phyloP scores from a whole-genome alignment of 78 protist species.

The Neovahlkampfia damariscottae region DNA sequence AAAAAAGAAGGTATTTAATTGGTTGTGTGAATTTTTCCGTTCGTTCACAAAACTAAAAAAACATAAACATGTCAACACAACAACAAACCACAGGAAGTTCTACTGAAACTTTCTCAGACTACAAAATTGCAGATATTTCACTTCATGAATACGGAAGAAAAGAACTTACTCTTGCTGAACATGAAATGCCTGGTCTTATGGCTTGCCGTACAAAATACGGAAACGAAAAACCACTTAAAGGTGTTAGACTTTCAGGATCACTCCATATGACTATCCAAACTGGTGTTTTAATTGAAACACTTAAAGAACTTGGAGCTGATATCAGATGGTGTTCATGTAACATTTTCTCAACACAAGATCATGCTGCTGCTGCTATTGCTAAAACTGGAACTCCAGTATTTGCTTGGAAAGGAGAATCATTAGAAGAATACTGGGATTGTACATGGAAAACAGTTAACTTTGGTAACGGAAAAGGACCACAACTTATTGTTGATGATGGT shows the following conservation, averaged over 20 bases:
- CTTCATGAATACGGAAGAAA: conserved; percentile 91
- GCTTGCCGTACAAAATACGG: conserved; percentile 80
- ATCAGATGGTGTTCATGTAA: conserved; percentile 97
- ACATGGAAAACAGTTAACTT: conserved; percentile 64
- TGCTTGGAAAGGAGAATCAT: conserved; percentile 99
- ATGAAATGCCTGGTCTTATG: conserved; percentile 99
- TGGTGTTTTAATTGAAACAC: conserved; percentile 79
- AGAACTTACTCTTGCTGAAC: conserved; percentile 85
- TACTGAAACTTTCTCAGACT: too few species aligned
- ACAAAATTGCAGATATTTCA: conserved; percentile 68
- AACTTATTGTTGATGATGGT: conserved; percentile 96
- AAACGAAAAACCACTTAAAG: conserved; percentile 75
- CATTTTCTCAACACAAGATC: conserved; percentile 98
- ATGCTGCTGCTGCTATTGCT: conserved; percentile 57
- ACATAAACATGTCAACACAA: too few species aligned
- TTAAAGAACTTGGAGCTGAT: conserved; percentile 89
- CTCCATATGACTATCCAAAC: conserved; percentile 99
- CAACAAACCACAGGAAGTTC: too few species aligned
- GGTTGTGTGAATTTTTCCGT: too few species aligned
- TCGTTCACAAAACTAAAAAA: too few species aligned
- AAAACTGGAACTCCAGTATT: conserved; percentile 84
- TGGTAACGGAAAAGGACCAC: conserved; percentile 63
- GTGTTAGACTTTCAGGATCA: conserved; percentile 92
- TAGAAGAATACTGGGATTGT: conserved; percentile 92
- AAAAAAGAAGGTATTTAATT: too few species aligned